Base-by-base conservation (phyloP, 192 early-diverging fungal genomes). In the Chytriomyces confervae region DNA sequence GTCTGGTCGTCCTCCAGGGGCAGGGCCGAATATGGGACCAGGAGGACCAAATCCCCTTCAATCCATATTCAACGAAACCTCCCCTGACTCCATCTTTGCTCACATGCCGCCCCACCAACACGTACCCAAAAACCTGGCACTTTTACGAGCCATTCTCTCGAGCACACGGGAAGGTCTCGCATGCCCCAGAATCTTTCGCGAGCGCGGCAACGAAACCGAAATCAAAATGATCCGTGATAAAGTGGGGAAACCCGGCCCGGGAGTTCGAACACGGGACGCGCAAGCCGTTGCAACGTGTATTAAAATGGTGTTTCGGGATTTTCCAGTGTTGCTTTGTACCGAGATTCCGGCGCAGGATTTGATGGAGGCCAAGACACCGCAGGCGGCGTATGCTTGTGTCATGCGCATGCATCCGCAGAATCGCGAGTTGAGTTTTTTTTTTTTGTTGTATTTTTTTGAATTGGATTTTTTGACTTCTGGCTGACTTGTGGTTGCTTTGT, bases 301-400 rank as follows among this genome's bases (percentile, higher is more conserved):
- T 24, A 72, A 72, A 45, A 51, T 60, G 69, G 23, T 23, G 13
- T 72, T 72, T n/a, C 47, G 69, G 24, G 69, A 72, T 60, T 60
- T 72, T 23, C 69, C 69, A 7, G 57, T 72, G 20, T 16, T 27
- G 8, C 50, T 72, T n/a, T 72, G 69, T 27, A 72, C 3, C 27
- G 75, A 77, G 29, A 77, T 77, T 67, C 75, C 62, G 46, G 50
- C 66, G 18, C 64, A 77, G 23, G 50, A 24, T 20, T 51, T 77
- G 29, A 18, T 77, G 63, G 75, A 66, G 24, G 50, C 65, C 0
- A 66, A 69, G 24, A 46, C 46, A 16, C 45, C 47, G 18, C 24
- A 27, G 16, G 50, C n/a, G 20, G 75, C 75, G 24, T 77, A 48
- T 23, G 61, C 24, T n/a, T 60, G 61, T 29, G 51, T 63, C 13